Base-by-base conservation (phyloP, 139 green algal genomes). In the Chlamydomonas incerta region DNA sequence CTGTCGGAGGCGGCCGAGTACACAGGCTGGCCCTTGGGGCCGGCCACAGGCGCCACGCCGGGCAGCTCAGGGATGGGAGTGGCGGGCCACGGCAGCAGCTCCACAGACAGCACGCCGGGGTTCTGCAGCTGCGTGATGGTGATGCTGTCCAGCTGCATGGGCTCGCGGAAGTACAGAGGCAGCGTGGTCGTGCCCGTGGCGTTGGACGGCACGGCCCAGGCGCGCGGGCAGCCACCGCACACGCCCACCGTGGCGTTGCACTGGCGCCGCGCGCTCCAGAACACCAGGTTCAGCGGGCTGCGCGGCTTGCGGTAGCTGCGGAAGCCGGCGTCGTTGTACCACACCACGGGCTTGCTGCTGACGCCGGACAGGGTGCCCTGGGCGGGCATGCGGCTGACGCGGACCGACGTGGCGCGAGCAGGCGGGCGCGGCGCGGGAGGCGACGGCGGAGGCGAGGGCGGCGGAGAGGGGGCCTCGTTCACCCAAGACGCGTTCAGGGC, bases 51-150 rank as follows among this genome's bases (percentile, higher is more conserved):
- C 50, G 10, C 23, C 46, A 84, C 41, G 29, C 41, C 65, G 62
- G 76, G 76, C 77, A 84, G 77, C 46, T 66, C 63, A 21, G 77
- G 77, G 46, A 84, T 74, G 28, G 47, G 29, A 0, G 65, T 52
- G n/a, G 77, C 77, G 62, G 77, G 77, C 77, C 77, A 84, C 11
- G 77, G 77, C 63, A 84, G 46, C 63, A 84, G 77, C 18, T 66
- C 18, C 46, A 84, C 77, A 8, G 5, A 47, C 4, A 66, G 10
- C 31, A 84, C 77, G 8, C 63, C 77, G 34, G 77, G 77, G 65
- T 52, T 84, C 46, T 52, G 41, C 41, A 84, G 63, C 65, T 84
- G 41, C 18, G 41, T 28, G 46, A 84, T 84, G 58, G 55, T 29
- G 63, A 84, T 84, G 18, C n/a, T n/a, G 18, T 66, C 63, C 28